Evolutionary conservation across 2,329 filamentous ascomycete species (phyloP).

Genomic region (Ophiostoma sp.): DNA sequence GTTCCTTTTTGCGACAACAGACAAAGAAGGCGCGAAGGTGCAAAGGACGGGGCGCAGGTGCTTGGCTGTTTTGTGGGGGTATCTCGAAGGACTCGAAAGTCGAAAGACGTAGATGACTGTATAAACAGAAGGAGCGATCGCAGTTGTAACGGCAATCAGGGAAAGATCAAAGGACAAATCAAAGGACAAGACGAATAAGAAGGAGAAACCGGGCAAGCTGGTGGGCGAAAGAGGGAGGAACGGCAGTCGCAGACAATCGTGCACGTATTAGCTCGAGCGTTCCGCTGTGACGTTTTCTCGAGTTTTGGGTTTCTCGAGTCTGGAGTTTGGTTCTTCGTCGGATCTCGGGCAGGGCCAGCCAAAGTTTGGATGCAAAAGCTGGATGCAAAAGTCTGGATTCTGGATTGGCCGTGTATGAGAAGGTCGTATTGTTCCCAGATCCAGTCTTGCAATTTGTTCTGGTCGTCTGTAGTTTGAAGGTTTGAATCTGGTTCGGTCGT

Average conservation of each 20-base stretch:
- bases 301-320: not conserved
- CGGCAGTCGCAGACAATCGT: not conserved
- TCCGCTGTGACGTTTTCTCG: constrained; percentile 12
- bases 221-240: constrained; percentile 5
- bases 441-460: not conserved
- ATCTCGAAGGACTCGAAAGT: not conserved
- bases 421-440: constrained; percentile 13
- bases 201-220: not conserved
- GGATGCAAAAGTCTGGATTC: constrained; percentile 10
- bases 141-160: not conserved
- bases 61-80: constrained; percentile 11
- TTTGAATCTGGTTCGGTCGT: not conserved
- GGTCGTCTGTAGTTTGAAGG: not conserved
- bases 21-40: constrained; percentile 7
- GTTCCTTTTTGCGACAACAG: not conserved
- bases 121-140: not conserved
- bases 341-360: constrained; percentile 5
- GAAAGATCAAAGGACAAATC: not conserved
- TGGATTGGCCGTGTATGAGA: constrained; percentile 13
- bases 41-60: constrained; percentile 7
- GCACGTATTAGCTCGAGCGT: not conserved
- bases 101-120: not conserved
- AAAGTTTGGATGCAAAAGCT: not conserved
- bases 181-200: not conserved
- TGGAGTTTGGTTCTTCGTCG: not conserved